Base-by-base conservation (phyloP, 768 basidiomycete species). In the Boletus fagicola region DNA sequence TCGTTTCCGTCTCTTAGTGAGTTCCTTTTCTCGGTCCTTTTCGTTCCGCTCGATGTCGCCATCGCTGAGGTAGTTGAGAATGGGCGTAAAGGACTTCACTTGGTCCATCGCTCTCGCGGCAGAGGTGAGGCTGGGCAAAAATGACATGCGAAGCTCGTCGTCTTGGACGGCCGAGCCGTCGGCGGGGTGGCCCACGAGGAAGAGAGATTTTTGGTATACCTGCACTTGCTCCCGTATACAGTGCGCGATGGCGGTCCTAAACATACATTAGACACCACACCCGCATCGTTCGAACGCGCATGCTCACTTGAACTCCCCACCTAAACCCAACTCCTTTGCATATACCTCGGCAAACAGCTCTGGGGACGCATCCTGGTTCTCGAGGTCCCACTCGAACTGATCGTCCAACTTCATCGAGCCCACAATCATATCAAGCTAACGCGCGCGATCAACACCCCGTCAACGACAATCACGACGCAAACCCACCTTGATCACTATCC, bases 321-420 rank as follows among this genome's bases (percentile, higher is more conserved):
- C 82, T 26, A 99, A 75, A 5, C 97, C 97, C 24, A 99, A 75
- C 62, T 99, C 97, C 22, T 83, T 82, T 2, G 85, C 77, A 68
- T 97, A 96, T 0, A 87, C 80, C 60, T 90, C 88, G 8, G 97
- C 93, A 72, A 98, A 98, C 26, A 88, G 86, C 73, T 99, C 97
- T 0, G 96, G 95, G 0, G 88, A 88, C 4, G 91, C 88, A 46
- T 81, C 78, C 22, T 77, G 74, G 54, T 90, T 93, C 63, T 88
- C 88, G 38, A 98, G 73, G 71, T 99, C 96, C 97, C 97, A 99
- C 70, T 98, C 97, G 67, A 98, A 96, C 67, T 94, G 90, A 73
- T 99, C 97, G 54, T 93, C 90, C 24, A 99, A 81, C 72, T 95
- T 94, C 76, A 94, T 84, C 8, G 88, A 85, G 24, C 93, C 96